These are phyloP conservation scores for Curvularia eragrostidis DNA, from an alignment of 2,329 filamentous ascomycete species.

Conservation along the genomic window DNA sequence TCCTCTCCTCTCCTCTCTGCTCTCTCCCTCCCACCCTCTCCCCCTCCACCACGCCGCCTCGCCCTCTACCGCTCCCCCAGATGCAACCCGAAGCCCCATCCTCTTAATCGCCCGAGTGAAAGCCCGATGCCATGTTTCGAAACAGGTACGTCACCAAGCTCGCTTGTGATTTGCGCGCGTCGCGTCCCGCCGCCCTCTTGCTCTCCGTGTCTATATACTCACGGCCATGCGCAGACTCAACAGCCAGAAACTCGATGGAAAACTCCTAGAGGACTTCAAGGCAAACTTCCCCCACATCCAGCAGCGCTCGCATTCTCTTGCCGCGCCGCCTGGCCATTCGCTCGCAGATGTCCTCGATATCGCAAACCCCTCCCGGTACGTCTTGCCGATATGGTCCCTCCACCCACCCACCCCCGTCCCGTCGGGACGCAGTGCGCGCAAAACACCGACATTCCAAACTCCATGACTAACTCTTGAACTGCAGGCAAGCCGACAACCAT, in stretches of 20 bases:
- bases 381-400: constrained; percentile 19
- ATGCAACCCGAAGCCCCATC: constrained; percentile 6
- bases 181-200: constrained; percentile 25
- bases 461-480: constrained; percentile 2
- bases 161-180: constrained; percentile 38
- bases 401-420: constrained; percentile 6
- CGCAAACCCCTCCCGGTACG: constrained; percentile 55
- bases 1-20: not conserved
- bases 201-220: constrained; percentile 22
- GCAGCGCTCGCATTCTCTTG: constrained; percentile 53
- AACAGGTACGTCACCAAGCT: constrained; percentile 51
- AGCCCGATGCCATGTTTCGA: constrained; percentile 50
- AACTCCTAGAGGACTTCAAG: constrained; percentile 83
- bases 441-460: constrained; percentile 6
- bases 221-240: constrained; percentile 63
- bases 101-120: constrained; percentile 14
- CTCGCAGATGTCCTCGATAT: constrained; percentile 57
- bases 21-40: not conserved
- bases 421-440: constrained; percentile 9
- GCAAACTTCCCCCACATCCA: constrained; percentile 78
- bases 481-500: constrained; percentile 55
- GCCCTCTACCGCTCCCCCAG: not conserved
- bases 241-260: constrained; percentile 84
- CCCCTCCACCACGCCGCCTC: not conserved
- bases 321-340: constrained; percentile 53